Conservation (phyloP, 495 filamentous ascomycete genomes). For the Halenospora varia region DNA sequence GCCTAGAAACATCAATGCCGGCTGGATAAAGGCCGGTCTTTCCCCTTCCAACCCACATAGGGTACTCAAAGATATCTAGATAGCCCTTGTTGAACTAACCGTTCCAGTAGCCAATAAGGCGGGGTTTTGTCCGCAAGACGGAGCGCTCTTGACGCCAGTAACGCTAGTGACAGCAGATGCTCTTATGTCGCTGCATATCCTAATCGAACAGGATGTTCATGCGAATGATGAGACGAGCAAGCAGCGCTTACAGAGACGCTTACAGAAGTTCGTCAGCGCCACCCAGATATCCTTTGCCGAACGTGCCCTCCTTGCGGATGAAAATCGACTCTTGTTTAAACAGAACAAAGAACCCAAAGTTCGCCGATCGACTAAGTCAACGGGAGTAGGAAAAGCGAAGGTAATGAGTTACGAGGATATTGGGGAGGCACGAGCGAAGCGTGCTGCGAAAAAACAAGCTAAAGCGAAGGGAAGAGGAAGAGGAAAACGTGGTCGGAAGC, state of each 20-base stretch:
- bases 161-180: constrained; percentile 8
- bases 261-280: constrained; percentile 21
- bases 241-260: constrained; percentile 21
- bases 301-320: not conserved
- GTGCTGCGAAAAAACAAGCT: constrained; percentile 13
- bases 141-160: constrained; percentile 23
- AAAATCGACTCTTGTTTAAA: not conserved
- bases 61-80: not conserved
- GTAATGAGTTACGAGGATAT: constrained; percentile 35
- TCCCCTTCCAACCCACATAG: too few relatives aligned
- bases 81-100: not conserved
- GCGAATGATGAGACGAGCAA: constrained; percentile 24
- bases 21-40: too few relatives aligned
- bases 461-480: not conserved
- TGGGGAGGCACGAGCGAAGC: constrained; percentile 28
- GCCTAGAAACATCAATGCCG: too few relatives aligned
- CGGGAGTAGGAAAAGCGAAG: constrained; percentile 13
- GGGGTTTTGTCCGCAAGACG: not conserved
- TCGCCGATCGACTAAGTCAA: not conserved
- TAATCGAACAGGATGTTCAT: constrained; percentile 28
- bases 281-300: not conserved
- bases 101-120: not conserved
- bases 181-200: constrained; percentile 14
- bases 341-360: not conserved
- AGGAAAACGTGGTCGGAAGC: constrained; percentile 21